Evolutionary conservation across 805 yeast genomes (phyloP), one percentile per base, ranked within the genome.

Genomic region (Saccharomycopsis olivae): DNA sequence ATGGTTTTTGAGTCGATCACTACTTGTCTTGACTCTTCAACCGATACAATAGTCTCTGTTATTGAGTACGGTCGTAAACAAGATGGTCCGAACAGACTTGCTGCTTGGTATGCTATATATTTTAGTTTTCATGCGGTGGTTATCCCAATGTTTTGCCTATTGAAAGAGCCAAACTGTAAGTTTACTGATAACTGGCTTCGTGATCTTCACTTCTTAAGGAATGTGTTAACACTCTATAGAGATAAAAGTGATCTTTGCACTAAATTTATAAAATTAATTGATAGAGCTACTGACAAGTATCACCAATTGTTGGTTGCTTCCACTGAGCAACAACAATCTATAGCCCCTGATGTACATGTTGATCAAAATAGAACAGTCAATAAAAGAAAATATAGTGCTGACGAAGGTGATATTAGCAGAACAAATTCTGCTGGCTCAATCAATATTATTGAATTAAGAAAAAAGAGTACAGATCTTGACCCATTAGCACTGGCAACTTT

Each of bases 101-200:
- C 73, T 11, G 67, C 72, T 20, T 77, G 84, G 84, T 72, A 75
- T 55, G 71, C 79, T 3, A 70, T 75, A 0, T 77, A 73, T 51
- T 78, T 73, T 53, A 47, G 75, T 11, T 75, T 76, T 56, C 82
- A 77, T 53, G 81, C 83, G 1, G 68, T 71, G 3, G 56, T 77
- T 41, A 71, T 77, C 36, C 75, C 78, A 6, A 64, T 75, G 25
- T 62, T 71, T 8, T 71, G 75, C 48, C 52, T 69, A 14, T 66
- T 73, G 44, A 64, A 75, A 8, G 76, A 73, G 40, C 69, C 74
- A 4, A 50, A 51, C 4, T 66, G 73, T 11, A 62, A 65, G 36
- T 65, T 66, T 48, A 61, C 71, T 2, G 39, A 38, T 3, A 54
- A 54, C 11, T 72, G 78, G 78, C 18, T 40, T 11, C 23, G 36